A percentile compares a stretch with the other conserved stretches of the same genome.
Evolutionary conservation across 2,329 filamentous ascomycete species (phyloP).

Genomic region (Aspergillus amoenus): DNA sequence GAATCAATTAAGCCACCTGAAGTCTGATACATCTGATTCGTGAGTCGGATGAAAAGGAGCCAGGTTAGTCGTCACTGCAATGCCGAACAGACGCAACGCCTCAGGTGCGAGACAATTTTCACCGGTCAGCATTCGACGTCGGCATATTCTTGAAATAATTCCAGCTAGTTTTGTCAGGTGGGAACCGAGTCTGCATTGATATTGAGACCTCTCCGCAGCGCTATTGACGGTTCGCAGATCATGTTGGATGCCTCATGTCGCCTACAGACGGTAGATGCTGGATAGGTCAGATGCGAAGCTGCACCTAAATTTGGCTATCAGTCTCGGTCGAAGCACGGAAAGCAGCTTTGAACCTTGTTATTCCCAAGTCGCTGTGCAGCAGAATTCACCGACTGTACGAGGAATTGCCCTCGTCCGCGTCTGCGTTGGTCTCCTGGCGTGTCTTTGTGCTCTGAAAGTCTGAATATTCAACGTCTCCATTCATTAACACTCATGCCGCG

Average conservation of each 20-base stretch:
- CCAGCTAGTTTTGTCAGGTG: background rate
- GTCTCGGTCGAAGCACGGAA: background rate
- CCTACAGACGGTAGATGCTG: background rate
- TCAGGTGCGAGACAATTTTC: background rate
- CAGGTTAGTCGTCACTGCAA: background rate
- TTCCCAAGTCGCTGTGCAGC: background rate
- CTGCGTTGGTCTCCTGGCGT: background rate
- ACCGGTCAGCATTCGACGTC: background rate
- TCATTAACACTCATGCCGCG: background rate
- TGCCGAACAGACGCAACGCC: background rate
- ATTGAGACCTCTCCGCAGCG: slow-evolving; percentile 1
- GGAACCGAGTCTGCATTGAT: background rate
- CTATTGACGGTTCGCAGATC: slow-evolving; percentile 10
- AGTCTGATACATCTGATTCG: slow-evolving; percentile 8
- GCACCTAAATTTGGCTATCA: background rate
- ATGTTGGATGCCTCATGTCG: slow-evolving; percentile 4
- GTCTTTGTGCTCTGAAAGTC: background rate
- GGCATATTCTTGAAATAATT: background rate
- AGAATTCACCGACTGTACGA: background rate
- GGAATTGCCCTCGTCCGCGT: background rate
- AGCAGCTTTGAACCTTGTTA: background rate
- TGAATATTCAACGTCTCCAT: background rate
- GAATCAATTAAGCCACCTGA: background rate
- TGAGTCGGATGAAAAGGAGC: background rate
- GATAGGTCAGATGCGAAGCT: slow-evolving; percentile 10